Evolutionary conservation across 2,329 filamentous ascomycete species (phyloP).

Genomic region (Sporothrix schenckii): DNA sequence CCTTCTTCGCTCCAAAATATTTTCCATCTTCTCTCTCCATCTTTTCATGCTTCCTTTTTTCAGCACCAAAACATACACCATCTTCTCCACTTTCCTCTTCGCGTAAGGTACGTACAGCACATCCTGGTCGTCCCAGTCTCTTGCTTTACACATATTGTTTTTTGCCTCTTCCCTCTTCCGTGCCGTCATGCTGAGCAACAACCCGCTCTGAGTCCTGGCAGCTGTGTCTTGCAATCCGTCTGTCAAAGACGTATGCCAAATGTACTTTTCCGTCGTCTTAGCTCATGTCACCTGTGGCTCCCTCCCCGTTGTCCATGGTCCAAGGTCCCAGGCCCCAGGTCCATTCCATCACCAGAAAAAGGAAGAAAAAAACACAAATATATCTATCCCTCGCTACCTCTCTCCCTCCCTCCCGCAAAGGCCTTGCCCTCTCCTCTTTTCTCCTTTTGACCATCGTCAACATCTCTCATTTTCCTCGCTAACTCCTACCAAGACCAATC

Average conservation of each 20-base stretch:
- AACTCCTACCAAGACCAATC: neutral
- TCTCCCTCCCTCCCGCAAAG: neutral
- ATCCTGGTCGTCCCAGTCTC: neutral
- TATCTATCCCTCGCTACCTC: slow-evolving; percentile 23
- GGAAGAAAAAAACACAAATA: neutral
- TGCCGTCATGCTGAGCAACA: neutral
- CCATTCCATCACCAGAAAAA: neutral
- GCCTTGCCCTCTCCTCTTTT: neutral
- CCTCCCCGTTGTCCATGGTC: slow-evolving; percentile 6
- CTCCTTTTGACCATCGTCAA: neutral
- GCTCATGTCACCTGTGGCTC: neutral
- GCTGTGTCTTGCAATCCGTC: slow-evolving; percentile 12
- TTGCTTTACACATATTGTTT: neutral
- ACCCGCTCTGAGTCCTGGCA: slow-evolving; percentile 5
- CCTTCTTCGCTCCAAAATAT: neutral
- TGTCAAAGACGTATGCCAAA: neutral
- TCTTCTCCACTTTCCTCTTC: slow-evolving; percentile 28
- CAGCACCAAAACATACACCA: slow-evolving; percentile 4
- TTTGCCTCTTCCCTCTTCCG: neutral
- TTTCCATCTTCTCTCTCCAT: slow-evolving; percentile 13
- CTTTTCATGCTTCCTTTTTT: neutral
- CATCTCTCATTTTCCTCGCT: slow-evolving; percentile 18
- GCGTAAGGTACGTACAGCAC: slow-evolving; percentile 32
- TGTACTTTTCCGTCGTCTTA: neutral
- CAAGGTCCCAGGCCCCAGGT: neutral